Conservation (phyloP, 176 grass and related monocot species). For the Carex pumila region DNA sequence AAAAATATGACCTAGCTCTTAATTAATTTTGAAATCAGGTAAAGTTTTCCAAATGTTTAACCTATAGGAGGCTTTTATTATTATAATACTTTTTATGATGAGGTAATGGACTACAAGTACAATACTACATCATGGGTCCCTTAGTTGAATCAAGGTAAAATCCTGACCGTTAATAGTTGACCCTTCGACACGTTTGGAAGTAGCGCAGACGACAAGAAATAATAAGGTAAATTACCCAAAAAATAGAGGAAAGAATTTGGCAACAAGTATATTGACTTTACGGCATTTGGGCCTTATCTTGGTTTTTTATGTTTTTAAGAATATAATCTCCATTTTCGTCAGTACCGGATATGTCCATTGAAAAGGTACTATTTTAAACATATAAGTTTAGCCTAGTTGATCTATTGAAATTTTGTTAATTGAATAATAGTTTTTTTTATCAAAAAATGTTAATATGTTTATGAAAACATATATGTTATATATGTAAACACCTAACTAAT, state of each 20-base stretch:
- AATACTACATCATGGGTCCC: neutral
- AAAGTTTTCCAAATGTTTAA: neutral
- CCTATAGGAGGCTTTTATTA: neutral
- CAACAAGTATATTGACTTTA: neutral
- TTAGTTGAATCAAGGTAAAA: neutral
- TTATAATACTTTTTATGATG: neutral
- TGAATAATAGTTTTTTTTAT: neutral
- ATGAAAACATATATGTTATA: no score
- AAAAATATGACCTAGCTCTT: neutral
- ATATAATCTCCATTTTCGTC: neutral
- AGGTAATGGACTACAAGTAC: neutral
- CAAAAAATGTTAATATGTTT: no score
- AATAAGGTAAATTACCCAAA: no score
- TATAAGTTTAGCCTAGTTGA: no score
- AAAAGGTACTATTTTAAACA: no score
- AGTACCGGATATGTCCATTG: neutral
- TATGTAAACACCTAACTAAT: no score
- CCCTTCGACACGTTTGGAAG: neutral
- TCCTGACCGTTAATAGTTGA: constrained; percentile 2
- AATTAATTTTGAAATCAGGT: neutral
- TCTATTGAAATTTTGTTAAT: neutral
- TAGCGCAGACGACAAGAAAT: constrained; percentile 7
- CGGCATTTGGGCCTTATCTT: neutral
- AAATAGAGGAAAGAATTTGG: neutral
- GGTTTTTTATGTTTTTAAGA: neutral